phyloP scores from a whole-genome alignment of 257 asterid genomes.

The Solanum sejunctum region DNA sequence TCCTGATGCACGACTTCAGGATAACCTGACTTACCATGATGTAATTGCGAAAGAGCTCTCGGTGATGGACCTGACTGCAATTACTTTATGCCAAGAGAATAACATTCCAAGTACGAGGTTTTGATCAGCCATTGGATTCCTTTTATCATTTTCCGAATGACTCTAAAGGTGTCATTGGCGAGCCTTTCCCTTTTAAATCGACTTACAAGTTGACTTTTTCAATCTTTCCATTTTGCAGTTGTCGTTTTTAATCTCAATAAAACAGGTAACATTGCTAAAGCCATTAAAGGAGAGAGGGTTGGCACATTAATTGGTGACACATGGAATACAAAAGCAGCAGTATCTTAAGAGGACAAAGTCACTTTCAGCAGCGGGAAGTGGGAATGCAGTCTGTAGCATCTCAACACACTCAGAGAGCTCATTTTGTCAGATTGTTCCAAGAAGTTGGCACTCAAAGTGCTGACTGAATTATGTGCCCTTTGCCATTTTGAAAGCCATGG shows the following conservation, averaged over 20 bases:
- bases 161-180: neutral
- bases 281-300: conserved; percentile 68
- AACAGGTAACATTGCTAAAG: conserved; percentile 71
- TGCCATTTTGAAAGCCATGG: neutral
- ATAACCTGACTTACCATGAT: conserved; percentile 65
- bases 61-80: conserved; percentile 96
- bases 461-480: neutral
- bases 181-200: neutral
- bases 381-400: neutral
- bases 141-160: neutral
- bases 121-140: neutral
- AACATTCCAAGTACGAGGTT: conserved; percentile 65
- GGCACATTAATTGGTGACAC: conserved; percentile 66
- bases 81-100: conserved; percentile 95
- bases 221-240: conserved; percentile 31
- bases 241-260: conserved; percentile 82
- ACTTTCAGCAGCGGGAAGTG: neutral
- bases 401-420: neutral
- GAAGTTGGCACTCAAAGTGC: neutral
- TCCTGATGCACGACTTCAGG: conserved; percentile 67
- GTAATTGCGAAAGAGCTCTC: conserved; percentile 78
- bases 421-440: neutral
- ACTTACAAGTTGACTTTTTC: neutral
- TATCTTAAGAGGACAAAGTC: conserved; percentile 10
- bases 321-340: conserved; percentile 23